These are phyloP conservation scores for Colletotrichum agaves DNA, from an alignment of 2,329 filamentous ascomycete species.

Conservation along the genomic window DNA sequence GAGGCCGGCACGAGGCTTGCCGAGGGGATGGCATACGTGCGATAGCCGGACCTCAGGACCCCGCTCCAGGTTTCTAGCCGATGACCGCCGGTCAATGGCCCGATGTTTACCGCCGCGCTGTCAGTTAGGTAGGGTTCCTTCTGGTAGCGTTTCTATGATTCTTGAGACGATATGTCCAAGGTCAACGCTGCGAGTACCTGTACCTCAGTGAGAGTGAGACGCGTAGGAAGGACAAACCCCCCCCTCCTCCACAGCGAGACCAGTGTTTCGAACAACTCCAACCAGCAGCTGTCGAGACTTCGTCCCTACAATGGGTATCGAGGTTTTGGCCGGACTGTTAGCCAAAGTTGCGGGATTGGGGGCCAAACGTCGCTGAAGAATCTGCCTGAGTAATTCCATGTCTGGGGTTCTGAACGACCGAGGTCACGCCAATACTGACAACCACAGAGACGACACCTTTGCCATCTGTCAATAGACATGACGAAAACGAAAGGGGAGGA, in stretches of 20 bases:
- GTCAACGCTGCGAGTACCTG: not conserved
- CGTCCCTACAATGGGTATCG: not conserved
- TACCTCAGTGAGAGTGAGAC: slow-evolving; percentile 15
- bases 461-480: not conserved
- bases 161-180: slow-evolving; percentile 7
- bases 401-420: not conserved
- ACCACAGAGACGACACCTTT: not conserved
- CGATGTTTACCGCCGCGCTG: not conserved
- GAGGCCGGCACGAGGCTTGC: not conserved
- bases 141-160: not conserved
- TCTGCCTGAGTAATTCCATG: not conserved
- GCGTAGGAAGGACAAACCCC: not conserved
- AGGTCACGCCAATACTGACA: not conserved
- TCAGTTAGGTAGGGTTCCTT: not conserved
- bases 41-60: not conserved
- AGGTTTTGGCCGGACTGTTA: not conserved
- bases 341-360: not conserved
- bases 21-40: not conserved
- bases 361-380: not conserved
- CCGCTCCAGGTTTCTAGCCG: not conserved
- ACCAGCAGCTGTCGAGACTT: not conserved
- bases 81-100: not conserved
- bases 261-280: slow-evolving; percentile 21
- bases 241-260: slow-evolving; percentile 9
- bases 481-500: slow-evolving; percentile 6